Base-by-base conservation (phyloP, 345 rosid genomes). In the Stellera chamaejasme region DNA sequence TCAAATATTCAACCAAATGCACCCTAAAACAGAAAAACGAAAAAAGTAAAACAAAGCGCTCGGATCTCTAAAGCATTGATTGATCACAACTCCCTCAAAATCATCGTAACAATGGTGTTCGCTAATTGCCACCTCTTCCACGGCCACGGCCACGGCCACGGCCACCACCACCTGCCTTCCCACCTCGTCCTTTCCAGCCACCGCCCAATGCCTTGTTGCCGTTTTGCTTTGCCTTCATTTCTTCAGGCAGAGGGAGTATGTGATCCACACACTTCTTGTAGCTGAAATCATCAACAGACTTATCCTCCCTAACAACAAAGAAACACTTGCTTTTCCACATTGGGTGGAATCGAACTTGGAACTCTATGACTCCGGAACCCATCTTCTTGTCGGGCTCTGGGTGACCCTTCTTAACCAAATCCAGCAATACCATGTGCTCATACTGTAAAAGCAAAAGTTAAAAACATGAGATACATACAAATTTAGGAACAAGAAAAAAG, bases 221-320 rank as follows among this genome's bases (percentile, higher is more conserved):
- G 36, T 70, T 73, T 6, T 65, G 59, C 48, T 78, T 82, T 53
- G 47, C 36, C 73, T 82, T 80, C 95, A 94, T 79, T 65, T 87
- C 79, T 59, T 87, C 97, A 13, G 97, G 99, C 64, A 93, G 61
- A 2, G 97, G 88, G 57, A 90, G 81, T 52, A 90, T 83, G 12
- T 83, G 76, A 68, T 93, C 90, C 57, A 93, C 95, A 62, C 97
- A 93, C 78, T 93, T 89, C 80, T 92, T 83, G 73, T 84, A 93
- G 85, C 96, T 87, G 78, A 93, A 93, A 79, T 93, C 99, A 19
- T 90, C 96, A 15, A 73, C 66, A 2, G 82, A 50, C 11, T 69
- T 87, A 26, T 93, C 97, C 50, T 79, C 83, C 77, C 95, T 83
- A 12, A 90, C 50, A 42, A 90, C 69, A 76, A 87, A 93, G 81